Evolutionary conservation across 768 basidiomycete genomes (phyloP).

Genomic region (Boletus coccyginus): DNA sequence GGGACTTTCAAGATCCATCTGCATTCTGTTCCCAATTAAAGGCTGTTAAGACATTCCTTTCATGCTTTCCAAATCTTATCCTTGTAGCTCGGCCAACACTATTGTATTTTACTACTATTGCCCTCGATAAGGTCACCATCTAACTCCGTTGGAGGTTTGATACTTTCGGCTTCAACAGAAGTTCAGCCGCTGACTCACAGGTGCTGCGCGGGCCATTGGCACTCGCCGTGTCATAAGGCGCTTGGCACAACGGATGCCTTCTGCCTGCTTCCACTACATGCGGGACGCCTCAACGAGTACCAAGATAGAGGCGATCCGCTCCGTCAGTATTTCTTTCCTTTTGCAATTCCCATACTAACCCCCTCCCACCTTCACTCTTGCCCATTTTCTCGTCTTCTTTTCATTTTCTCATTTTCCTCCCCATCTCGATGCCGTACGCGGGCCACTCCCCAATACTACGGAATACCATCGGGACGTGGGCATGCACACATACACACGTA

Average conservation of each 20-base stretch:
- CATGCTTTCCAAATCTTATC: background rate
- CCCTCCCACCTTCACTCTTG: too few species aligned
- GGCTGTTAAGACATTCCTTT: background rate
- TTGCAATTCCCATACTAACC: too few species aligned
- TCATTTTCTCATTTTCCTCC: too few species aligned
- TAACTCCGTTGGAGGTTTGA: background rate
- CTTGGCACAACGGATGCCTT: background rate
- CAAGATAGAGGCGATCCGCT: too few species aligned
- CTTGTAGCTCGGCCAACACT: constrained; percentile 3
- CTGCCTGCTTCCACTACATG: rapidly evolving
- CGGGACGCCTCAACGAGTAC: background rate
- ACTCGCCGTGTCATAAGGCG: too few species aligned
- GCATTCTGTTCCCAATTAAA: background rate
- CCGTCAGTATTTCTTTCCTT: too few species aligned
- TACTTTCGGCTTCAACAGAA: background rate
- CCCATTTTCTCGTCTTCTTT: too few species aligned
- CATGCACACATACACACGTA: too few species aligned
- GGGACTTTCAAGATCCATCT: constrained; percentile 1
- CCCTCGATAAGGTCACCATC: background rate
- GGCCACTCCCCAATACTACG: too few species aligned
- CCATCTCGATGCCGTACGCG: too few species aligned
- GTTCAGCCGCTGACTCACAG: background rate
- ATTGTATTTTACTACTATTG: background rate
- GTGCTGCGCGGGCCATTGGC: too few species aligned
- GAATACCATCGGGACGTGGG: too few species aligned